Evolutionary conservation across 305 asterid species (phyloP), one percentile per base, ranked within the genome.

Genomic region (Fraxinus xanthoxyloides): DNA sequence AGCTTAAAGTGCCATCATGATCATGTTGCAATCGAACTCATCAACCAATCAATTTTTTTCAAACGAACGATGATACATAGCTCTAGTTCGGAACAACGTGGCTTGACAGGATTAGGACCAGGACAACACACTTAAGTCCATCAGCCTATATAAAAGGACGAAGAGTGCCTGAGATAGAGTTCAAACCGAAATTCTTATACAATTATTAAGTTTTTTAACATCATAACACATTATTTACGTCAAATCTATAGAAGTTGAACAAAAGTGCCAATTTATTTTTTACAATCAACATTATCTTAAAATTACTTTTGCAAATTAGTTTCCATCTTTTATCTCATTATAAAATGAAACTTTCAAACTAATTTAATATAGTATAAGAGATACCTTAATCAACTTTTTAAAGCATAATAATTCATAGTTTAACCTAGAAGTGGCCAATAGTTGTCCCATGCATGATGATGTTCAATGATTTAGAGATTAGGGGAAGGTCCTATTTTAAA

Each of bases 321-420:
- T 59, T 59, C 15, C 32, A 21, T 24, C 32, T 63, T 21, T 61
- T 63, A 3, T 9, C 3, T 13, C 15, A 63, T 23, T 8, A 63
- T 21, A 2, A 19, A 63, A 7, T 21, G 15, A 7, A 6, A 0
- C 2, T 26, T 65, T 9, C 0, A 21, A 61, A 61, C 5, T 23
- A 24, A 61, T 23, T 7, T 65, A 10, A 65, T 63, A 65, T 65
- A 24, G 17, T 10, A 28, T 69, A 12, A 69, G 40, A 69, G 40
- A 80, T 72, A 72, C 61, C 73, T 80, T 80, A 80, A 72, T 80
- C 56, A 31, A 72, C 7, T 61, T 80, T 48, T 70, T 51, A 48
- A 7, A 67, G 54, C 72, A 63, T 63, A 72, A 73, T 24, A 34
- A 30, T 61, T 34, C 46, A 34, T 3, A 67, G 24, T 63, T 73